Evolutionary conservation across 2,329 filamentous ascomycete species (phyloP).

Genomic region (Fusarium marasasianum): DNA sequence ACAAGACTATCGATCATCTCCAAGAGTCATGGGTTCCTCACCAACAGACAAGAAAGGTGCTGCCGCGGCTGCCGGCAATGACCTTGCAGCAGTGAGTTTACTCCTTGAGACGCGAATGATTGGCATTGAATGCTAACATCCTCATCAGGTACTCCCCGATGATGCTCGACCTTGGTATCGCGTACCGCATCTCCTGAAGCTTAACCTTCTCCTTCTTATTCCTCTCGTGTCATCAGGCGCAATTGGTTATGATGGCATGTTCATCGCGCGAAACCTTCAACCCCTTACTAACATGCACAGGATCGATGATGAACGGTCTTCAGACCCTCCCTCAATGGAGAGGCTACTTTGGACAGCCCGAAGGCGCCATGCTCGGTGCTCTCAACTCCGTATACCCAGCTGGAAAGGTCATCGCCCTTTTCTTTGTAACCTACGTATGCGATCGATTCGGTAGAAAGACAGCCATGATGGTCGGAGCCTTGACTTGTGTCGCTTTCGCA

Average conservation of each 20-base stretch:
- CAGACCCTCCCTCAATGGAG: slow-evolving; percentile 55
- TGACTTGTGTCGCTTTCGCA: slow-evolving; percentile 44
- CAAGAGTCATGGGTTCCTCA: not conserved
- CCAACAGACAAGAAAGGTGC: slow-evolving; percentile 16
- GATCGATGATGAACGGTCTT: slow-evolving; percentile 57
- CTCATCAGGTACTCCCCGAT: slow-evolving; percentile 50
- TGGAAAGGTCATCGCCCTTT: slow-evolving; percentile 51
- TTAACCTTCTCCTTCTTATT: slow-evolving; percentile 56
- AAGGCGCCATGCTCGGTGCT: slow-evolving; percentile 49
- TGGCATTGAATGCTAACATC: not conserved
- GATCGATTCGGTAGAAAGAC: slow-evolving; percentile 53
- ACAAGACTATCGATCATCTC: not conserved
- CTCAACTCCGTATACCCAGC: slow-evolving; percentile 51
- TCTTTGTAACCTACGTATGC: slow-evolving; percentile 49
- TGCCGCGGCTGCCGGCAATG: slow-evolving; percentile 19
- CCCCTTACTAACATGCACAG: slow-evolving; percentile 9
- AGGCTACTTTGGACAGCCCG: slow-evolving; percentile 51
- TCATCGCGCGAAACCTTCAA: fast-evolving
- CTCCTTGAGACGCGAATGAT: fast-evolving
- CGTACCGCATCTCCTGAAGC: slow-evolving; percentile 52
- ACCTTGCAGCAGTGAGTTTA: slow-evolving; percentile 26
- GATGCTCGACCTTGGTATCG: slow-evolving; percentile 54
- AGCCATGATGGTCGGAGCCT: slow-evolving; percentile 48
- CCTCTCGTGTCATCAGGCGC: slow-evolving; percentile 54
- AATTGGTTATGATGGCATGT: slow-evolving; percentile 56